A percentile compares a stretch with the other conserved stretches of the same genome.
Evolutionary conservation across 768 basidiomycete genomes (phyloP).

Genomic region (Cyclocybe aegerita): DNA sequence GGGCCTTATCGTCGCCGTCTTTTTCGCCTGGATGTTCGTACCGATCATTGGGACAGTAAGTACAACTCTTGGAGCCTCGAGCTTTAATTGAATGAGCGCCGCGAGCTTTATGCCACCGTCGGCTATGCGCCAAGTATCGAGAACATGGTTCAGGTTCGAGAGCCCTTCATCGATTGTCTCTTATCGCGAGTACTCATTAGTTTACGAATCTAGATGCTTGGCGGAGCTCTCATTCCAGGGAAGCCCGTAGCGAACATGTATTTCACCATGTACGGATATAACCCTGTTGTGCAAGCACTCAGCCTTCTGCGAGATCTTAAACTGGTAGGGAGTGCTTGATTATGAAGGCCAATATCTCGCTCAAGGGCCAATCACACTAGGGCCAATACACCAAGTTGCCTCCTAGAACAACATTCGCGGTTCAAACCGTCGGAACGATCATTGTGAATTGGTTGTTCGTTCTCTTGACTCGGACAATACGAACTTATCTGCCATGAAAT

Average conservation of each 20-base stretch:
- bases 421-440: slow-evolving; percentile 53
- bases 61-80: not conserved
- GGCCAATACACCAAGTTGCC: slow-evolving; percentile 53
- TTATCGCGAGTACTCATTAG: not conserved
- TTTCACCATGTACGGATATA: slow-evolving; percentile 39
- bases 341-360: not conserved
- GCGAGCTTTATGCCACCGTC: slow-evolving; percentile 4
- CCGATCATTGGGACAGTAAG: slow-evolving; percentile 47
- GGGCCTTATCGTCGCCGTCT: slow-evolving; percentile 38
- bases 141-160: slow-evolving; percentile 28
- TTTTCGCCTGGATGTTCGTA: slow-evolving; percentile 44
- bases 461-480: not conserved
- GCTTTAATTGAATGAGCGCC: too few relatives aligned
- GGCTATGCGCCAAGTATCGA: slow-evolving; percentile 14
- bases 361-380: slow-evolving; percentile 2
- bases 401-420: slow-evolving; percentile 55
- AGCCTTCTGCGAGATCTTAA: slow-evolving; percentile 57
- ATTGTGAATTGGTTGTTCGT: slow-evolving; percentile 29
- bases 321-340: slow-evolving; percentile 26
- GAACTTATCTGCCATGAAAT: not conserved
- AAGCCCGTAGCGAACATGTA: slow-evolving; percentile 51
- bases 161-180: not conserved
- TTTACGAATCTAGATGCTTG: slow-evolving; percentile 40
- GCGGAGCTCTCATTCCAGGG: slow-evolving; percentile 43
- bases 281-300: slow-evolving; percentile 44